phyloP scores from a whole-genome alignment of 257 asterid species.

The Ilex aquifolium region DNA sequence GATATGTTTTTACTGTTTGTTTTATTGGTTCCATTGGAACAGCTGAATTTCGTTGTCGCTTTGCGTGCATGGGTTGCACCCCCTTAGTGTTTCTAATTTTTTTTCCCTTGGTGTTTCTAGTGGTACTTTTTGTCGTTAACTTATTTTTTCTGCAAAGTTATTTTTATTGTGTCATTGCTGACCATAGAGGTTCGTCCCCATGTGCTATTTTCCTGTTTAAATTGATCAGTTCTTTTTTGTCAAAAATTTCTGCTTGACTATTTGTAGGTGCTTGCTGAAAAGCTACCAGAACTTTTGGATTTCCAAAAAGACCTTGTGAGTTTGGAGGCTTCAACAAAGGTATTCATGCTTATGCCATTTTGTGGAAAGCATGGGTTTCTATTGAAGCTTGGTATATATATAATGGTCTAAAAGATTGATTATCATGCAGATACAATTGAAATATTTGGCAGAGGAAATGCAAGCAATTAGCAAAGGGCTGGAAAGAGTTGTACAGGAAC shows the following conservation, averaged over 20 bases:
- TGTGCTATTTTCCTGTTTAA: neutral
- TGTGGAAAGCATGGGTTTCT: neutral
- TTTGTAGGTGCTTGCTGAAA: conserved; percentile 62
- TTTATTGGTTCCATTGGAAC: too few species aligned
- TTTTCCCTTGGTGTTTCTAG: too few species aligned
- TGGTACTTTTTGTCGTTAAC: too few species aligned
- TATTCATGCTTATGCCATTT: conserved; percentile 8
- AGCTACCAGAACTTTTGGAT: conserved; percentile 68
- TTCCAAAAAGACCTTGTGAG: conserved; percentile 56
- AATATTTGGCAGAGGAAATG: conserved; percentile 91
- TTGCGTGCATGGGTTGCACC: too few species aligned
- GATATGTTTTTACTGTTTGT: too few species aligned
- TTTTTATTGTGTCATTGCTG: too few species aligned
- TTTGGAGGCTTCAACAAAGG: conserved; percentile 84
- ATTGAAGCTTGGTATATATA: conserved; percentile 7
- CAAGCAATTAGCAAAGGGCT: conserved; percentile 71
- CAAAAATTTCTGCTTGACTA: neutral
- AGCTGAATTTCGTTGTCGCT: too few species aligned
- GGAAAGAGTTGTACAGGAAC: conserved; percentile 64
- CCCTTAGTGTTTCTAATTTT: too few species aligned
- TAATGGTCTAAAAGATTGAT: conserved; percentile 8
- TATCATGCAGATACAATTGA: conserved; percentile 61
- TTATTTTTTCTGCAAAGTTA: too few species aligned
- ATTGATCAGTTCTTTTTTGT: neutral
- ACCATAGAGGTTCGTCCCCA: neutral